phyloP scores from a whole-genome alignment of 2,329 filamentous ascomycete species.

The Colletotrichum camelliae region DNA sequence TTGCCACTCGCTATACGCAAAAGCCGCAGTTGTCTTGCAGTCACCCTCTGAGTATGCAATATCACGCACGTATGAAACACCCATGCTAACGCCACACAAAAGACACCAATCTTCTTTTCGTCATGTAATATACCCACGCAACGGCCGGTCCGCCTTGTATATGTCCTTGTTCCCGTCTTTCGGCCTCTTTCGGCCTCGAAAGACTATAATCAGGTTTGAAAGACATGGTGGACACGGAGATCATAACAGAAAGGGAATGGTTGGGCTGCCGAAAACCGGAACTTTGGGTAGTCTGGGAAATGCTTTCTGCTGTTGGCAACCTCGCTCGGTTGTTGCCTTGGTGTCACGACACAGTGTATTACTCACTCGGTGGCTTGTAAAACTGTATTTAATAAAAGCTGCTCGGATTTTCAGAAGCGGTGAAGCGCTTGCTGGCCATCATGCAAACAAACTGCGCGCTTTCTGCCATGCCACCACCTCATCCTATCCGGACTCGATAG shows the following conservation, averaged over 20 bases:
- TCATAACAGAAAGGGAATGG: background rate
- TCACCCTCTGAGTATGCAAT: slow-evolving; percentile 84
- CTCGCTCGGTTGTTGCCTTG: background rate
- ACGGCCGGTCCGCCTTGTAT: slow-evolving; percentile 13
- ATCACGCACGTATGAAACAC: background rate
- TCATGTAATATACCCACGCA: slow-evolving; percentile 52
- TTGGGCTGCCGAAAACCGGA: background rate
- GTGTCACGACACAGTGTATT: background rate
- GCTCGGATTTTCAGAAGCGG: background rate
- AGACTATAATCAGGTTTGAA: background rate
- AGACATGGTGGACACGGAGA: background rate
- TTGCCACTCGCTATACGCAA: slow-evolving; percentile 86
- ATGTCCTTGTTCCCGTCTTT: background rate
- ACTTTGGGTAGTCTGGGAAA: background rate
- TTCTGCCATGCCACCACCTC: background rate
- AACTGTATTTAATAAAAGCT: background rate
- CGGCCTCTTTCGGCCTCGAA: background rate
- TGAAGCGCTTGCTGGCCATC: background rate
- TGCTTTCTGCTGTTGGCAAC: background rate
- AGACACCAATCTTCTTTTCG: slow-evolving; percentile 68
- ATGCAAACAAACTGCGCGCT: background rate
- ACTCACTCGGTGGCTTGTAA: background rate
- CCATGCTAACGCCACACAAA: slow-evolving; percentile 29
- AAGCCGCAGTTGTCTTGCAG: slow-evolving; percentile 97
- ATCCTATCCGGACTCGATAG: background rate